A percentile compares a stretch with the other conserved stretches of the same genome.
Evolutionary conservation across 2,329 filamentous ascomycete species (phyloP).

Genomic region (Colletotrichum australisinense): DNA sequence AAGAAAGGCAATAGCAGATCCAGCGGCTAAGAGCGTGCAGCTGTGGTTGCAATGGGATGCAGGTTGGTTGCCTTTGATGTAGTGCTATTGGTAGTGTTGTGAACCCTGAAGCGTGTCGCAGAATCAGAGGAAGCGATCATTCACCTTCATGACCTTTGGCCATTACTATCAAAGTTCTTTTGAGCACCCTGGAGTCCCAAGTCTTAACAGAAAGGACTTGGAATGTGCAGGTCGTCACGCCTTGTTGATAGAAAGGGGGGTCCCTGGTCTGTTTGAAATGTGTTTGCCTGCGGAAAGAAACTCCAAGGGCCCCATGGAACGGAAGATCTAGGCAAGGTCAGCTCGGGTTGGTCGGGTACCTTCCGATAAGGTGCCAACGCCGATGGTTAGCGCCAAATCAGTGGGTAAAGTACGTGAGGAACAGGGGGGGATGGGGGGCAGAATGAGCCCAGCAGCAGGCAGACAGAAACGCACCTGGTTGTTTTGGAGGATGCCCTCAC

Average conservation of each 20-base stretch:
- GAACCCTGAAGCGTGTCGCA: background rate
- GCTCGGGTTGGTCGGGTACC: slow-evolving; percentile 9
- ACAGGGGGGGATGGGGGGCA: background rate
- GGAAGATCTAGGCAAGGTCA: slow-evolving; percentile 23
- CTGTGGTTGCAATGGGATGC: slow-evolving; percentile 7
- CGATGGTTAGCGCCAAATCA: slow-evolving; percentile 10
- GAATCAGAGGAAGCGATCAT: background rate
- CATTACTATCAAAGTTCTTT: background rate
- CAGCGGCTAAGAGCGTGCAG: background rate
- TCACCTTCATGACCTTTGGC: background rate
- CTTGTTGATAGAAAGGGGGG: slow-evolving; percentile 18
- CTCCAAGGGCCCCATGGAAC: background rate
- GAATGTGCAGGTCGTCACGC: background rate
- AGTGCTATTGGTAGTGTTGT: background rate
- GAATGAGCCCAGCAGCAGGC: slow-evolving; percentile 7
- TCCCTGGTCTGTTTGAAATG: slow-evolving; percentile 7
- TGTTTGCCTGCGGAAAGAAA: background rate
- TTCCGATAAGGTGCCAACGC: slow-evolving; percentile 12
- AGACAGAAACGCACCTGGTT: slow-evolving; percentile 21
- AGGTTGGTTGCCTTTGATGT: background rate
- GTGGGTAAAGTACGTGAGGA: slow-evolving; percentile 2
- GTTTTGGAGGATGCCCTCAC: background rate
- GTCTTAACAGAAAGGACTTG: slow-evolving; percentile 1
- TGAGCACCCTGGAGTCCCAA: too few relatives aligned
- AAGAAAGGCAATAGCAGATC: background rate